phyloP scores from a whole-genome alignment of 2,329 filamentous ascomycete species.

The Gyromitra esculenta region DNA sequence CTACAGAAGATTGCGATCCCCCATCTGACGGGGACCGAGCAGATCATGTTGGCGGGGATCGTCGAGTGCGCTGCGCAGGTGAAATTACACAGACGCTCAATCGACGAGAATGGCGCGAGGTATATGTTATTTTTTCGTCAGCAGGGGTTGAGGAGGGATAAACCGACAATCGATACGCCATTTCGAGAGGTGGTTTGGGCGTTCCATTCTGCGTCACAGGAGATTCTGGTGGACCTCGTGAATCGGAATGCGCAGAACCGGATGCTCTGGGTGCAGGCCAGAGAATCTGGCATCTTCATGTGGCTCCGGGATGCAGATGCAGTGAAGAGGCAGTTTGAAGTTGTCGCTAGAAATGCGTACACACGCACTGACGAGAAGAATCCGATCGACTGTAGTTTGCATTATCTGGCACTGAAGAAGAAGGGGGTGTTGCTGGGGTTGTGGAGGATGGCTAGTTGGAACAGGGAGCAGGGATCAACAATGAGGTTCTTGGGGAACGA shows the following conservation, averaged over 20 bases:
- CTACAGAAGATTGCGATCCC: conserved; percentile 78
- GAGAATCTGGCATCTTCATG: conserved; percentile 90
- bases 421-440: conserved; percentile 89
- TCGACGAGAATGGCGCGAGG: conserved; percentile 87
- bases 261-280: conserved; percentile 84
- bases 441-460: conserved; percentile 94
- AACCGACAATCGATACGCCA: conserved; percentile 70
- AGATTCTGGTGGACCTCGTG: conserved; percentile 86
- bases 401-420: conserved; percentile 89
- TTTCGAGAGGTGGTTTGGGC: conserved; percentile 88
- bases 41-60: conserved; percentile 84
- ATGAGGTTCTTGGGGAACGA: conserved; percentile 85
- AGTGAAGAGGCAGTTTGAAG: conserved; percentile 84
- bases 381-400: conserved; percentile 88
- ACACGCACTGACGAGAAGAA: conserved; percentile 87
- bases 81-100: conserved; percentile 84
- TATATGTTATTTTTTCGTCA: conserved; percentile 90
- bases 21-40: conserved; percentile 83
- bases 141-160: conserved; percentile 76
- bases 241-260: conserved; percentile 79
- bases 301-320: conserved; percentile 84
- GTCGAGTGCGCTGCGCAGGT: conserved; percentile 85
- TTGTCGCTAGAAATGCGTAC: conserved; percentile 93
- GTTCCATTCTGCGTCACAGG: conserved; percentile 84
- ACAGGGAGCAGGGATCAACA: conserved; percentile 84